These are phyloP conservation scores for Microdochium bolleyi DNA, from an alignment of 2,329 filamentous ascomycete genomes.

Conservation along the genomic window DNA sequence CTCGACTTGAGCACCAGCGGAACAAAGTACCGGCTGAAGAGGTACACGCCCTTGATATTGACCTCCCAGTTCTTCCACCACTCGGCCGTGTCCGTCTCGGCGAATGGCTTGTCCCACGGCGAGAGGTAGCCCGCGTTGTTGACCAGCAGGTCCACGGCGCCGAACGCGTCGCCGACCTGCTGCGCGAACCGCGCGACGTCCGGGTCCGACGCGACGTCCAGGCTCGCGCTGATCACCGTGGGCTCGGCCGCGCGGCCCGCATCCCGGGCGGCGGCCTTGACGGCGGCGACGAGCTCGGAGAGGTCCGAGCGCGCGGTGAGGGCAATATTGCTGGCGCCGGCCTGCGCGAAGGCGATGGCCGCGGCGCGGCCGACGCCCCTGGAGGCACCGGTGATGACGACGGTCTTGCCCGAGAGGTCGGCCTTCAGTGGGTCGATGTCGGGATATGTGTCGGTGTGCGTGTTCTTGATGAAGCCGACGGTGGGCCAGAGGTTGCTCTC, in stretches of 20 bases:
- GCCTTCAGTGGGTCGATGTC: conserved; percentile 7
- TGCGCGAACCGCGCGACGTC: conserved; percentile 16
- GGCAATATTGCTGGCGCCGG: conserved; percentile 35
- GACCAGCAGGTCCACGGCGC: conserved; percentile 22
- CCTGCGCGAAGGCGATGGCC: conserved; percentile 39
- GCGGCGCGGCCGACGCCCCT: conserved; percentile 36
- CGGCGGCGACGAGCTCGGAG: conserved; percentile 20
- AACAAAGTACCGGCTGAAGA: conserved; percentile 6
- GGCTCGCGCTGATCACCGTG: conserved; percentile 12
- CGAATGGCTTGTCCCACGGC: conserved; percentile 11
- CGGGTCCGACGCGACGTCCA: conserved; percentile 15
- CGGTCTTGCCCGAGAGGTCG: conserved; percentile 10
- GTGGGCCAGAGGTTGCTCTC: neutral
- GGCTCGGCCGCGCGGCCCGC: conserved; percentile 10
- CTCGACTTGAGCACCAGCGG: conserved; percentile 5
- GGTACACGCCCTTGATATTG: conserved; percentile 7
- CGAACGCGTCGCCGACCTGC: conserved; percentile 5
- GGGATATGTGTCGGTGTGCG: conserved; percentile 14
- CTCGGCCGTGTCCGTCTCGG: conserved; percentile 7
- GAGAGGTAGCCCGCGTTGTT: conserved; percentile 27
- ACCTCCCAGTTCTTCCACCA: conserved; percentile 9
- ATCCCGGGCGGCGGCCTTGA: conserved; percentile 18
- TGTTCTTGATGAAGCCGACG: conserved; percentile 7
- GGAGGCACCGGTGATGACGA: conserved; percentile 38
- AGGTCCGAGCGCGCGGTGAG: conserved; percentile 38